phyloP scores from a whole-genome alignment of 345 rosid genomes.

The Sonneratia alba region DNA sequence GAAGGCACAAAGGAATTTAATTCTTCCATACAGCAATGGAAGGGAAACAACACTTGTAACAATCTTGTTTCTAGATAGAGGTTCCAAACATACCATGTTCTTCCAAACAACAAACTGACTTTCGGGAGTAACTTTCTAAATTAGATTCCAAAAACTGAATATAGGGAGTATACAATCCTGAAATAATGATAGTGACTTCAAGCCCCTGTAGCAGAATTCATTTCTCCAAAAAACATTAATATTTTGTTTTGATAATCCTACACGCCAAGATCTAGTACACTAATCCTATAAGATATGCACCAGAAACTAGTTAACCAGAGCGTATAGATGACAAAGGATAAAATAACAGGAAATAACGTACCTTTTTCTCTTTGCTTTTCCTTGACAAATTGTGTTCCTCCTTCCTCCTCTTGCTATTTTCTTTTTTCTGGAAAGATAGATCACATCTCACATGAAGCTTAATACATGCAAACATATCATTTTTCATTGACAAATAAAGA shows the following conservation, averaged over 20 bases:
- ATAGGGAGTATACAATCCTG: background rate
- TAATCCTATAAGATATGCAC: background rate
- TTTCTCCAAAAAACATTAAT: background rate
- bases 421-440: constrained; percentile 42
- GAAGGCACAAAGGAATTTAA: background rate
- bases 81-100: background rate
- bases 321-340: background rate
- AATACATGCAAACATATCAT: background rate
- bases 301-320: background rate
- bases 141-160: background rate
- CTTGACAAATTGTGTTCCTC: constrained; percentile 38
- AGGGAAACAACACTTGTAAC: background rate
- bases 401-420: constrained; percentile 61
- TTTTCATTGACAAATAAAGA: too few relatives aligned
- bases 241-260: background rate
- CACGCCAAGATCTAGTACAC: too few relatives aligned
- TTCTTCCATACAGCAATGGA: background rate
- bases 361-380: constrained; percentile 61
- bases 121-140: background rate
- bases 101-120: background rate
- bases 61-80: background rate
- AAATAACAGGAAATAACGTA: constrained; percentile 11
- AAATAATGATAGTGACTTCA: background rate
- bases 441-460: background rate
- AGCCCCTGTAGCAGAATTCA: background rate